Evolutionary conservation across 345 rosid species (phyloP), one percentile per base, ranked within the genome.

Genomic region (Pistacia vera): DNA sequence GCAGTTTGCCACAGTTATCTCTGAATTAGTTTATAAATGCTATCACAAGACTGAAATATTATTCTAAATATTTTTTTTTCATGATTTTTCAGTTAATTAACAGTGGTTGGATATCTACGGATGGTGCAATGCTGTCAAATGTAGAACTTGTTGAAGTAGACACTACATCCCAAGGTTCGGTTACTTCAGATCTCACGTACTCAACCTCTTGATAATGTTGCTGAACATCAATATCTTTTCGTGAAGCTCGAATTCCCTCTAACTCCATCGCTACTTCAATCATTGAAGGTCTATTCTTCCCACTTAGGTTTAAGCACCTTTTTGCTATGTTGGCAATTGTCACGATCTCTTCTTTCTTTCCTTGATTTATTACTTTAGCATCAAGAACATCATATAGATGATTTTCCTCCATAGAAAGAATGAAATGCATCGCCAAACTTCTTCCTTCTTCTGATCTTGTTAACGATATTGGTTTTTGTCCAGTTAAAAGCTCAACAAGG

Each of bases 201-300:
- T 71, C 66, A 41, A 71, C 38, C 55, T 58, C 16, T 20, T 59
- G 20, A 20, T 12, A 68, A 25, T 5, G 3, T 16, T 49, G 8
- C 20, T 49, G 59, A 68, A 51, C 8, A 8, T 14, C 51, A 16
- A 18, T 41, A 2, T 44, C 54, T 6, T 41, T 46, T 41, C 28
- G 11, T 38, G 74, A 58, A 13, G 8, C 65, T 58, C 13, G 30
- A 36, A 71, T 41, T 71, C 65, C 62, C 5, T 41, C 74, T 5
- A 71, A 16, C 30, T 58, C 56, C 54, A 11, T 41, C 2, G 74
- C 56, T 2, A 59, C 74, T 20, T 71, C 74, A 25, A 38, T 71
- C 74, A 71, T 71, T 11, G 54, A 38, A 38, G 74, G 74, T 46
- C 74, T 71, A 6, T 11, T 58, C 56, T 44, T 71, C 48, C 74